These are phyloP conservation scores for Lipomyces starkeyi DNA, from an alignment of 805 yeast genomes.

Conservation along the genomic window DNA sequence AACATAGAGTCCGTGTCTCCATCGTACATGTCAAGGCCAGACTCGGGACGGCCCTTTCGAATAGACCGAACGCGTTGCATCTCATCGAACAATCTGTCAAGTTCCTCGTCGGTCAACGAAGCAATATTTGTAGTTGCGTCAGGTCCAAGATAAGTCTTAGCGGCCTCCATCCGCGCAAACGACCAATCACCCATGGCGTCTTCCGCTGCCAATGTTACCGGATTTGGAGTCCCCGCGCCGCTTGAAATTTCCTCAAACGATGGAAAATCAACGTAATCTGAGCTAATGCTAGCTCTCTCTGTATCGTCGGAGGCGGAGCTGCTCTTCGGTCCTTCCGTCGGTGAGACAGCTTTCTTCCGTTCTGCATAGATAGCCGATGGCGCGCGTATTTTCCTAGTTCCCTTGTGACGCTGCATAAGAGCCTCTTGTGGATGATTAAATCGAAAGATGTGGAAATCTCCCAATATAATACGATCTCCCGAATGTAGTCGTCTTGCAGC, in stretches of 20 bases:
- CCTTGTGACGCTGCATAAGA: slow-evolving; percentile 16
- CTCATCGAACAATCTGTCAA: slow-evolving; percentile 34
- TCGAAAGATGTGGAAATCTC: slow-evolving; percentile 41
- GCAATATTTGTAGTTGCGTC: slow-evolving; percentile 25
- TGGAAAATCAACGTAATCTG: slow-evolving; percentile 26
- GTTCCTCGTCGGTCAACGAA: slow-evolving; percentile 31
- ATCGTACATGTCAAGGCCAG: slow-evolving; percentile 19
- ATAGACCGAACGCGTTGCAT: slow-evolving; percentile 31
- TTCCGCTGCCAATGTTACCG: slow-evolving; percentile 10
- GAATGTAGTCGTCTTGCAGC: slow-evolving; percentile 34
- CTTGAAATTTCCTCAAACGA: slow-evolving; percentile 21
- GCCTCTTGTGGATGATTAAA: slow-evolving; percentile 40
- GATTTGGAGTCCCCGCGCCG: background rate
- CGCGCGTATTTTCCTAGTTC: background rate
- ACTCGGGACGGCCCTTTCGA: slow-evolving; percentile 28
- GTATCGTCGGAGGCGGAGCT: slow-evolving; percentile 21
- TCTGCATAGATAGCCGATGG: slow-evolving; percentile 1
- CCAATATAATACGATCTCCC: slow-evolving; percentile 41
- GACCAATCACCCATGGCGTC: slow-evolving; percentile 30
- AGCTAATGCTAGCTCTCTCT: slow-evolving; percentile 21
- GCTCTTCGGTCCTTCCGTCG: slow-evolving; percentile 10
- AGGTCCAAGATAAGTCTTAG: slow-evolving; percentile 23
- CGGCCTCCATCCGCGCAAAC: slow-evolving; percentile 35
- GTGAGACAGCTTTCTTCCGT: slow-evolving; percentile 3
- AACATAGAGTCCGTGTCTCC: slow-evolving; percentile 23